phyloP scores from a whole-genome alignment of 441 rosid genomes.

The Aleurites moluccanus region DNA sequence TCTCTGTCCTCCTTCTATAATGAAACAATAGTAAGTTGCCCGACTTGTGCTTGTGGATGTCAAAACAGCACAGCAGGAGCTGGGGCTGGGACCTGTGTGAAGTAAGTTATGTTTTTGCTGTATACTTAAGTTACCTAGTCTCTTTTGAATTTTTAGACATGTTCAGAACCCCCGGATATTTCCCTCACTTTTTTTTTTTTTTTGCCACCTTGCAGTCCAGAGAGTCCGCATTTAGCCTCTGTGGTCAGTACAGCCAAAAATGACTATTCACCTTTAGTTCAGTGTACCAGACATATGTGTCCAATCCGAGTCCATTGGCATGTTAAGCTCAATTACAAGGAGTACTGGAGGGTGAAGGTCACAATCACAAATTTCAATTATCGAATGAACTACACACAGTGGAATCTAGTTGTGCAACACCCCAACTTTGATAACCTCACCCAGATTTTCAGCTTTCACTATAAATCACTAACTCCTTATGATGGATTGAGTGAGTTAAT shows the following conservation, averaged over 20 bases:
- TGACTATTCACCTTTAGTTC: slow-evolving; percentile 54
- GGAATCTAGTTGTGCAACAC: slow-evolving; percentile 83
- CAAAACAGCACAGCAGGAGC: slow-evolving; percentile 44
- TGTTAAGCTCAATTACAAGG: slow-evolving; percentile 76
- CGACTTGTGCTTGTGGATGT: slow-evolving; percentile 90
- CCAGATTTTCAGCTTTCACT: slow-evolving; percentile 67
- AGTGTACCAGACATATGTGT: slow-evolving; percentile 89
- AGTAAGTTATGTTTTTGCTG: slow-evolving; percentile 49
- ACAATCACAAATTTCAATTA: slow-evolving; percentile 82
- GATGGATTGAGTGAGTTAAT: slow-evolving; percentile 57
- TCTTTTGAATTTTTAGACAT: slow-evolving; percentile 34
- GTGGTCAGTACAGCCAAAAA: slow-evolving; percentile 51
- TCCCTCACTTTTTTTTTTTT: not conserved
- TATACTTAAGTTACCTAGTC: slow-evolving; percentile 23
- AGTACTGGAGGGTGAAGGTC: slow-evolving; percentile 87
- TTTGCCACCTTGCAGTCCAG: slow-evolving; percentile 36
- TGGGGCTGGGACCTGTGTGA: slow-evolving; percentile 54
- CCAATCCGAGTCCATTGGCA: slow-evolving; percentile 93
- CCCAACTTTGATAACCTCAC: slow-evolving; percentile 91
- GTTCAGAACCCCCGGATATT: not conserved
- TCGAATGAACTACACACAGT: slow-evolving; percentile 69
- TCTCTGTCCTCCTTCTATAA: slow-evolving; percentile 89
- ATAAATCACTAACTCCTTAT: slow-evolving; percentile 63
- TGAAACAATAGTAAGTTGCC: slow-evolving; percentile 67
- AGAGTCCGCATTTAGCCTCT: slow-evolving; percentile 57